Evolutionary conservation across 768 basidiomycete genomes (phyloP).

Genomic region (Pleurotus salmoneostramineus): DNA sequence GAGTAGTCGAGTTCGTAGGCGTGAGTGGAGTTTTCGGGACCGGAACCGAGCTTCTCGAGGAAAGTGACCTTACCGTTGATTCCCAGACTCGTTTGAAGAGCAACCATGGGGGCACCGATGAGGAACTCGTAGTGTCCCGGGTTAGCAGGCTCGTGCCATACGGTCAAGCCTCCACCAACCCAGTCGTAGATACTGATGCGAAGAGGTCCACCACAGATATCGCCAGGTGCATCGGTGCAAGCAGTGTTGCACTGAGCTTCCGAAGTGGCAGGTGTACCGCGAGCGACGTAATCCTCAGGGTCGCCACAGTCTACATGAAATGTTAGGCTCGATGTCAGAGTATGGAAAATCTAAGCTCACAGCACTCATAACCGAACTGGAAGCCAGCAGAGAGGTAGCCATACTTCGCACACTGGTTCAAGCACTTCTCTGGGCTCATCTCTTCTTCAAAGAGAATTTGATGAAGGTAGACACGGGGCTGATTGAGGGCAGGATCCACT

Average conservation of each 20-base stretch:
- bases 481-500: constrained; percentile 13
- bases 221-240: constrained; percentile 10
- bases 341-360: background rate
- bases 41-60: constrained; percentile 71
- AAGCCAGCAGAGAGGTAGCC: constrained; percentile 39
- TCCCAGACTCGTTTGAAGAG: constrained; percentile 70
- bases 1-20: constrained; percentile 75
- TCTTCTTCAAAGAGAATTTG: constrained; percentile 1
- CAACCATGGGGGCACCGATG: constrained; percentile 41
- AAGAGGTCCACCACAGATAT: constrained; percentile 15
- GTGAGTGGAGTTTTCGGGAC: constrained; percentile 42
- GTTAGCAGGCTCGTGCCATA: constrained; percentile 62
- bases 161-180: constrained; percentile 53
- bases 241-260: constrained; percentile 38
- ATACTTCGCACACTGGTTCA: constrained; percentile 30
- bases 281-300: constrained; percentile 41
- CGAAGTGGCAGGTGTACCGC: constrained; percentile 28
- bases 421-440: constrained; percentile 35
- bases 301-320: constrained; percentile 39
- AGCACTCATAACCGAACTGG: constrained; percentile 26
- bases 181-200: constrained; percentile 6
- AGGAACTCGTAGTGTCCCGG: constrained; percentile 66
- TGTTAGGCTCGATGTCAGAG: background rate
- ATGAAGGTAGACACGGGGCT: background rate
- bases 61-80: constrained; percentile 80